Evolutionary conservation across 352 stramenopile species (phyloP).

Genomic region (Phytophthora kernoviae): DNA sequence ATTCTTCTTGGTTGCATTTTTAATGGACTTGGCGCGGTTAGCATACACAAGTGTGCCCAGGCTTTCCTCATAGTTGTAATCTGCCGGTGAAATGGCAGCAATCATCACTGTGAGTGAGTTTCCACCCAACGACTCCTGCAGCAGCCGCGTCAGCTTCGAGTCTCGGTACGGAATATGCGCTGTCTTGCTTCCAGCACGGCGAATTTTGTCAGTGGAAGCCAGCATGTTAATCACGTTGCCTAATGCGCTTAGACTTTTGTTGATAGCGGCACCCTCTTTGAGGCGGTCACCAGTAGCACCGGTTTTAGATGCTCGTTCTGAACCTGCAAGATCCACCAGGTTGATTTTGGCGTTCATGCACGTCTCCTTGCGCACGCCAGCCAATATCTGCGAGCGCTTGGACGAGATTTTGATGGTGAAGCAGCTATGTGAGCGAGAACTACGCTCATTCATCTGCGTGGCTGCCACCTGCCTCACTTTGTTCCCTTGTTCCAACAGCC

Average conservation of each 20-base stretch:
- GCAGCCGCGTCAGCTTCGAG: slow-evolving; percentile 89
- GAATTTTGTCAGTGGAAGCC: slow-evolving; percentile 46
- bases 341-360: slow-evolving; percentile 91
- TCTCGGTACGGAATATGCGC: slow-evolving; percentile 92
- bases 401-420: slow-evolving; percentile 93
- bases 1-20: slow-evolving; percentile 89
- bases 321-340: slow-evolving; percentile 92
- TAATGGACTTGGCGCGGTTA: slow-evolving; percentile 92
- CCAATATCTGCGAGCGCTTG: slow-evolving; percentile 68
- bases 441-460: slow-evolving; percentile 93
- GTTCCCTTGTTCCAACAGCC: slow-evolving; percentile 90
- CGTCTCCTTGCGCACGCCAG: slow-evolving; percentile 68
- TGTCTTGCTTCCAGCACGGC: slow-evolving; percentile 36
- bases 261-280: slow-evolving; percentile 93
- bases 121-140: slow-evolving; percentile 91
- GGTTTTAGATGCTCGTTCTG: slow-evolving; percentile 88
- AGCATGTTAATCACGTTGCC: slow-evolving; percentile 94
- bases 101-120: slow-evolving; percentile 96
- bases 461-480: slow-evolving; percentile 87
- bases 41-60: slow-evolving; percentile 94
- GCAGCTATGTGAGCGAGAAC: slow-evolving; percentile 88
- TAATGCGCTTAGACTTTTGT: slow-evolving; percentile 91
- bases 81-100: slow-evolving; percentile 90
- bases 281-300: slow-evolving; percentile 84
- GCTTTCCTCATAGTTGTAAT: slow-evolving; percentile 94